Evolutionary conservation across 2,329 filamentous ascomycete species (phyloP).

Genomic region (Colletotrichum somersetense): DNA sequence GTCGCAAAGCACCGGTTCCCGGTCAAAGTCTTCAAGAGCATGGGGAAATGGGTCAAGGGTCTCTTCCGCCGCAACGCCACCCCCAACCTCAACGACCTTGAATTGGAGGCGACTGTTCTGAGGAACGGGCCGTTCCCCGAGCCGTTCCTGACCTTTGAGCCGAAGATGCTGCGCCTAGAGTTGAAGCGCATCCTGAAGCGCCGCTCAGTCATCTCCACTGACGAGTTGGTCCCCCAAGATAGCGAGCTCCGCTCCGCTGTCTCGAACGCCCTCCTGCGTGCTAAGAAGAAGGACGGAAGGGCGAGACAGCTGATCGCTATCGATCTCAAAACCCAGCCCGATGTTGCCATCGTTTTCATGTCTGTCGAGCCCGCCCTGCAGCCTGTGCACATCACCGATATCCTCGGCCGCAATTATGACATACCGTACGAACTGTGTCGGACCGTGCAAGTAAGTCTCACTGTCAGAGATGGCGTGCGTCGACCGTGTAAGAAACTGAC

Average conservation of each 20-base stretch:
- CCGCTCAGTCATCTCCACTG: not conserved
- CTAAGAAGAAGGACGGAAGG: constrained; percentile 28
- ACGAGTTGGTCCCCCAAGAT: constrained; percentile 15
- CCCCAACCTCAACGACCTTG: constrained; percentile 19
- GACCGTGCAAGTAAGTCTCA: constrained; percentile 18
- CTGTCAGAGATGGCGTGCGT: no score
- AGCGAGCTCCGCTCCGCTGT: constrained; percentile 16
- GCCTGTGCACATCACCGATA: constrained; percentile 26
- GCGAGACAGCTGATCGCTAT: constrained; percentile 26
- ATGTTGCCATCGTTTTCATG: constrained; percentile 32
- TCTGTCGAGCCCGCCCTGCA: constrained; percentile 26
- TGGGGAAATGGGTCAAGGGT: constrained; percentile 26
- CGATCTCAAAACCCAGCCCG: constrained; percentile 3
- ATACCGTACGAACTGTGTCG: constrained; percentile 29
- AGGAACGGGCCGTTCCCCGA: constrained; percentile 5
- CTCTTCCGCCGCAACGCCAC: constrained; percentile 20
- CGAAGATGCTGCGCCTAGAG: constrained; percentile 24
- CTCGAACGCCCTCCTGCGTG: constrained; percentile 13
- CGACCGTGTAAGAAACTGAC: not conserved
- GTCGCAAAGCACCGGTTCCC: constrained; percentile 22
- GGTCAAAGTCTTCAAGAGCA: constrained; percentile 10
- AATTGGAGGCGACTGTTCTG: constrained; percentile 31
- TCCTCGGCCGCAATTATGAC: constrained; percentile 25
- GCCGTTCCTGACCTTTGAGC: constrained; percentile 13
- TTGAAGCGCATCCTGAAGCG: constrained; percentile 23